Percentiles rank a stretch among this genome's conserved stretches.
Evolutionary conservation across 768 basidiomycete genomes (phyloP).

Genomic region (Xanthoconium purpureum): DNA sequence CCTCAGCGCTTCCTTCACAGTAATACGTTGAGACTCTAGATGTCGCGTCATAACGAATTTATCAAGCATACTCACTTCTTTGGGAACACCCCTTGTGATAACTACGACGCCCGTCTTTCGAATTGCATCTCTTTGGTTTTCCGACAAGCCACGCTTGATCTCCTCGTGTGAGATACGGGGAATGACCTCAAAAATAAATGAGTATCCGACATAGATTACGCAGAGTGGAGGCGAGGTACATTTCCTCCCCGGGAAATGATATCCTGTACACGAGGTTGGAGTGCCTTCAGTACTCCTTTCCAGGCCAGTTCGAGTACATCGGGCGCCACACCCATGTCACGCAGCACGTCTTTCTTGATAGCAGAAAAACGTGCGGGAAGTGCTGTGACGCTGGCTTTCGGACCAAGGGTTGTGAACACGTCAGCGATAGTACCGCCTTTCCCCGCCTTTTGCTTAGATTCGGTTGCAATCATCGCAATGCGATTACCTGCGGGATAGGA

Average conservation of each 20-base stretch:
- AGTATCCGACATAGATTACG: not conserved
- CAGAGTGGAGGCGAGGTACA: constrained; percentile 28
- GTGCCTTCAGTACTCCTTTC: constrained; percentile 50
- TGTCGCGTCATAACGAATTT: not conserved
- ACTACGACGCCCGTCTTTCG: constrained; percentile 54
- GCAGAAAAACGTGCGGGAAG: constrained; percentile 58
- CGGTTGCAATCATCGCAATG: constrained; percentile 10
- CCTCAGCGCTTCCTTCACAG: constrained; percentile 47
- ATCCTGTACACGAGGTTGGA: constrained; percentile 45
- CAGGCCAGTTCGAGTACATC: constrained; percentile 45
- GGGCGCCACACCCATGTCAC: constrained; percentile 27
- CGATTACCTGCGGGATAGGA: not conserved
- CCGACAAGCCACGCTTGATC: constrained; percentile 45
- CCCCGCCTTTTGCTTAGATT: constrained; percentile 13
- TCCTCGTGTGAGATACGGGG: constrained; percentile 47
- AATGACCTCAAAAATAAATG: constrained; percentile 39
- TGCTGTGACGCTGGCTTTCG: constrained; percentile 33
- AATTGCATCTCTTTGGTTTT: constrained; percentile 42
- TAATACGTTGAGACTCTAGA: no score
- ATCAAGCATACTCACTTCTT: constrained; percentile 38
- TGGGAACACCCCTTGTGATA: constrained; percentile 53
- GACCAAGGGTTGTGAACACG: constrained; percentile 45
- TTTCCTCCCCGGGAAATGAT: constrained; percentile 46
- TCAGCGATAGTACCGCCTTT: constrained; percentile 42
- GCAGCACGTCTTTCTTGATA: constrained; percentile 56